Percentiles rank a stretch among this genome's conserved stretches.
These are phyloP conservation scores for Wickerhamomyces xylosicus DNA, from an alignment of 805 yeast genomes.

Conservation along the genomic window DNA sequence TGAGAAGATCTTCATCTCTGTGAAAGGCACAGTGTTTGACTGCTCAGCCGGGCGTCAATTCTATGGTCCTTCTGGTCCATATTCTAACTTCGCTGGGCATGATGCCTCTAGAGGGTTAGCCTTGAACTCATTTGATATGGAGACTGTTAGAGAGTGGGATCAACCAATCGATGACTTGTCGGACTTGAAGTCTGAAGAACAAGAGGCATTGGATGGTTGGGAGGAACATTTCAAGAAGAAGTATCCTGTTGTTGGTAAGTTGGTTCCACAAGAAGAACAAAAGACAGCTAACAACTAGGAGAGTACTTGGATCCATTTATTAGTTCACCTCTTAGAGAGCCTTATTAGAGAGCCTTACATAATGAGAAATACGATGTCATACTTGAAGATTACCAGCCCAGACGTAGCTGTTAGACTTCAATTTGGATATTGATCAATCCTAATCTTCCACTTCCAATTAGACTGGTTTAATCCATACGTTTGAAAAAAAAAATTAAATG, in stretches of 20 bases:
- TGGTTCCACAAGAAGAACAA: slow-evolving; percentile 35
- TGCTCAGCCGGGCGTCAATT: slow-evolving; percentile 71
- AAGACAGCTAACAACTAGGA: too few species aligned
- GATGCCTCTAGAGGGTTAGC: slow-evolving; percentile 94
- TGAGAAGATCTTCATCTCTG: slow-evolving; percentile 73
- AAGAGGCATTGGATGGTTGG: slow-evolving; percentile 73
- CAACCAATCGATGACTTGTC: slow-evolving; percentile 67
- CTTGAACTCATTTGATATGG: slow-evolving; percentile 69
- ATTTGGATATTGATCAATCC: too few species aligned
- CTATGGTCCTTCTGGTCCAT: slow-evolving; percentile 95
- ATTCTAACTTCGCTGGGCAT: slow-evolving; percentile 88
- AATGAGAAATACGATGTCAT: too few species aligned
- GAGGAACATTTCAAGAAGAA: slow-evolving; percentile 70
- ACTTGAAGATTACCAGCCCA: too few species aligned
- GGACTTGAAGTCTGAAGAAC: slow-evolving; percentile 52
- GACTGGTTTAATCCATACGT: too few species aligned
- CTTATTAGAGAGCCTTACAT: too few species aligned
- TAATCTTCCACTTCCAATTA: too few species aligned
- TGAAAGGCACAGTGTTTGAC: slow-evolving; percentile 80
- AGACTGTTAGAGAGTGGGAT: slow-evolving; percentile 54
- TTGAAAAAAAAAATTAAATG: too few species aligned
- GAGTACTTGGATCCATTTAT: too few species aligned
- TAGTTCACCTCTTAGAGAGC: too few species aligned
- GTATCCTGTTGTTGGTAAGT: slow-evolving; percentile 71
- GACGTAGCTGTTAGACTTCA: too few species aligned